Base-by-base conservation (phyloP, 352 stramenopile species). In the Pythium periplocum region DNA sequence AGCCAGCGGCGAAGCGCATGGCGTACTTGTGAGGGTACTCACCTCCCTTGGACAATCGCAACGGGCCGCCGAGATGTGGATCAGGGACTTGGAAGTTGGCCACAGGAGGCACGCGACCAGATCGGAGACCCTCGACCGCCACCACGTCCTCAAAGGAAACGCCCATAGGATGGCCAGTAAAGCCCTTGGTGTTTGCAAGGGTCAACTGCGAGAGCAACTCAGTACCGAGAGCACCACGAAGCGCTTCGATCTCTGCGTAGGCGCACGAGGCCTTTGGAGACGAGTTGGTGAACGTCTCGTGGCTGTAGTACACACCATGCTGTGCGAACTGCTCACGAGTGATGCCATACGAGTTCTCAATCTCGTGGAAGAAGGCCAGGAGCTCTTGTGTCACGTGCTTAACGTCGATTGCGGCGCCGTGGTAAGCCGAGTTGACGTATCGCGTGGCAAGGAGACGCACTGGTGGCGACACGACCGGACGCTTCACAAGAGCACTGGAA, bases 261-360 rank as follows among this genome's bases (percentile, higher is more conserved):
- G 95, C 86, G 74, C 96, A 99, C 53, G 88, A 97, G 7, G 78
- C 80, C 42, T 73, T 93, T 34, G 84, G 72, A 3, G 93, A 97
- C 17, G 95, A 90, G 75, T 99, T 97, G 31, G 95, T 99, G 55
- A 88, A 94, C 26, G 96, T 98, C 68, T 99, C 96, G 64, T 99
- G 96, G 47, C 89, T 98, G 73, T 98, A 98, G 70, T 98, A 99
- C 26, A 98, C 90, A 59, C 96, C 96, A 54, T 97, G 73, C 7
- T 62, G 71, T 3, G 92, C 94, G 51, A 99, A 93, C 49, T 96
- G 76, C 39, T 80, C 69, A 42, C 95, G 90, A 32, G 84, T 89
- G 46, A 99, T 97, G 48, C 88, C 87, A 58, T 97, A 91, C 44
- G 94, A 72, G n/a, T 69, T 55, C 66, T 98, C 86, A 35, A 98